Percentiles rank a stretch among this genome's conserved stretches.
These are phyloP conservation scores for Flaveria linearis DNA, from an alignment of 129 eudicot genomes.

Conservation along the genomic window DNA sequence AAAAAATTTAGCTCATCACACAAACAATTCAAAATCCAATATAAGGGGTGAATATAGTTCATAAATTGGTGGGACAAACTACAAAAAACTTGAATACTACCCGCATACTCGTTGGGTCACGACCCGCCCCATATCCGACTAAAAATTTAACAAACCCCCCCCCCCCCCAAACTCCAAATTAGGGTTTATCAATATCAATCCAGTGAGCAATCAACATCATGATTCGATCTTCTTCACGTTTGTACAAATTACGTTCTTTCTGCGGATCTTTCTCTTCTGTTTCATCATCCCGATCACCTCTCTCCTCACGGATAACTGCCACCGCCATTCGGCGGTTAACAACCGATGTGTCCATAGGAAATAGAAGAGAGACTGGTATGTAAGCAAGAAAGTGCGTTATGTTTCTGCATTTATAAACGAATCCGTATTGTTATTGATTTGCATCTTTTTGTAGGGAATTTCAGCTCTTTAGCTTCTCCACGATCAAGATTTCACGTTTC, in stretches of 20 bases:
- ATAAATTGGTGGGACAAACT: too few species aligned
- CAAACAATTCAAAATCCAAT: too few species aligned
- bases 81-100: too few species aligned
- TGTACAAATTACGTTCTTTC: slow-evolving; percentile 18
- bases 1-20: too few species aligned
- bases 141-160: slow-evolving; percentile 23
- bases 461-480: slow-evolving; percentile 33
- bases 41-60: too few species aligned
- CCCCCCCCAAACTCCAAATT: slow-evolving; percentile 33
- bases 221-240: slow-evolving; percentile 42
- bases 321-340: slow-evolving; percentile 33
- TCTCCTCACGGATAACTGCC: slow-evolving; percentile 31
- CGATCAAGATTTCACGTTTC: slow-evolving; percentile 47
- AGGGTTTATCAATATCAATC: slow-evolving; percentile 34
- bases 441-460: slow-evolving; percentile 39
- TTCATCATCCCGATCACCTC: slow-evolving; percentile 25
- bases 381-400: not conserved
- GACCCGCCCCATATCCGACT: not conserved
- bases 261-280: slow-evolving; percentile 13
- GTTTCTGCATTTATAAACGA: slow-evolving; percentile 15
- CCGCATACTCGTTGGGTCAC: not conserved
- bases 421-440: slow-evolving; percentile 14
- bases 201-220: slow-evolving; percentile 25
- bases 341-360: slow-evolving; percentile 16
- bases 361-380: slow-evolving; percentile 31